phyloP scores from a whole-genome alignment of 805 yeast genomes.

The Pichia membranifaciens region DNA sequence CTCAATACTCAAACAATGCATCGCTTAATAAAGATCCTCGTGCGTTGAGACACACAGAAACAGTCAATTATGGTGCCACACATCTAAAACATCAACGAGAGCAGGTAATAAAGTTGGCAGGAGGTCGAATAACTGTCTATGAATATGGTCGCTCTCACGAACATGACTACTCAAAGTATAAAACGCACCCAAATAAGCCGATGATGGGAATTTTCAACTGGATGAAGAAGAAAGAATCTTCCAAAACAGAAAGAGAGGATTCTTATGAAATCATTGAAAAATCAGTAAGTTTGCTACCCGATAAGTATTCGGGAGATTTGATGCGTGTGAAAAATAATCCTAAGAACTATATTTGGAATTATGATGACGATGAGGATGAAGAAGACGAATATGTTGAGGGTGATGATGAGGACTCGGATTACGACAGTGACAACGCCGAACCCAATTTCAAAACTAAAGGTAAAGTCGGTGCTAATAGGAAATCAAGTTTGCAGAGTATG shows the following conservation, averaged over 20 bases:
- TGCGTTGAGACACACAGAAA: slow-evolving; percentile 24
- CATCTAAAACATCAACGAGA: slow-evolving; percentile 24
- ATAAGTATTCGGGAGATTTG: slow-evolving; percentile 30
- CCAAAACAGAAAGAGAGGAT: slow-evolving; percentile 19
- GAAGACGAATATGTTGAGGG: slow-evolving; percentile 9
- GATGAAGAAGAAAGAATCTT: slow-evolving; percentile 29
- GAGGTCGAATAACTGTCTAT: slow-evolving; percentile 24
- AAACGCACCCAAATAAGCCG: slow-evolving; percentile 28
- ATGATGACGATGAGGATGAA: slow-evolving; percentile 32
- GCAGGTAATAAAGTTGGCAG: slow-evolving; percentile 22
- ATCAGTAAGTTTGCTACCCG: slow-evolving; percentile 33
- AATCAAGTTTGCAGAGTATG: slow-evolving; percentile 5
- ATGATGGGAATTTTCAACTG: slow-evolving; percentile 28
- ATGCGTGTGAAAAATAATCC: slow-evolving; percentile 33
- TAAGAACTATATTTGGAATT: slow-evolving; percentile 34
- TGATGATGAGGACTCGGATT: not conserved
- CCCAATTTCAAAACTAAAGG: not conserved
- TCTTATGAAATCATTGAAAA: slow-evolving; percentile 26
- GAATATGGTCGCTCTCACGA: slow-evolving; percentile 30
- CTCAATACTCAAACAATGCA: not conserved
- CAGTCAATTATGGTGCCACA: slow-evolving; percentile 21
- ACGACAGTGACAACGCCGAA: not conserved
- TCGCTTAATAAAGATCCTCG: slow-evolving; percentile 5
- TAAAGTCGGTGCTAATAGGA: not conserved
- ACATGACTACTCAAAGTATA: slow-evolving; percentile 31